Percentiles rank a stretch among this genome's conserved stretches.
Conservation (phyloP, 805 yeast species). For the Wickerhamiella sergipiensis region DNA sequence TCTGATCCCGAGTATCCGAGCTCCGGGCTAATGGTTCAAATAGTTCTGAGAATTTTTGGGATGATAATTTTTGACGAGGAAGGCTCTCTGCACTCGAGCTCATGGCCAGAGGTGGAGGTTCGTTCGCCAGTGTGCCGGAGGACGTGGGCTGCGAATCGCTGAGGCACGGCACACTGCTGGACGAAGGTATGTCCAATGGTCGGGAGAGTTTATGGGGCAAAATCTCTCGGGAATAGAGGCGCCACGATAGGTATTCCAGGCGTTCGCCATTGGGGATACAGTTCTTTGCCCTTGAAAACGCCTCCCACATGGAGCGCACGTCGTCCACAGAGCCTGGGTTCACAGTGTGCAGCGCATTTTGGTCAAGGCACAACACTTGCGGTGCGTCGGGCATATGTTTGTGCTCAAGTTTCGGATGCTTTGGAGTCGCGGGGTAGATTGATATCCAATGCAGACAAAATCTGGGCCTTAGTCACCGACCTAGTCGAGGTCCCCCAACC, state of each 20-base stretch:
- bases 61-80: not conserved
- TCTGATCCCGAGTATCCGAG: not conserved
- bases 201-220: not conserved
- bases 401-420: not conserved
- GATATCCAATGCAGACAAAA: not conserved
- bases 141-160: not conserved
- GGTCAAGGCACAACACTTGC: slow-evolving; percentile 13
- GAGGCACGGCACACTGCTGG: not conserved
- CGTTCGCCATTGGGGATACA: slow-evolving; percentile 17
- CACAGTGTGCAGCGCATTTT: slow-evolving; percentile 14
- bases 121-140: not conserved
- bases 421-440: not conserved
- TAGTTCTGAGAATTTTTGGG: not conserved
- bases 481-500: not conserved
- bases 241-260: slow-evolving; percentile 17
- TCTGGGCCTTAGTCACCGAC: not conserved
- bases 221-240: slow-evolving; percentile 17
- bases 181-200: not conserved
- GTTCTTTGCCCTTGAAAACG: slow-evolving; percentile 16
- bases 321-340: slow-evolving; percentile 16
- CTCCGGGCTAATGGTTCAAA: not conserved
- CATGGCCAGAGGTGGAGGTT: slow-evolving; percentile 4
- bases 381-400: slow-evolving; percentile 4
- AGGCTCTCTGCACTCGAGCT: slow-evolving; percentile 1
- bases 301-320: slow-evolving; percentile 17